Percentiles rank a stretch among this genome's conserved stretches.
These are phyloP conservation scores for Candida golubevii DNA, from an alignment of 805 yeast genomes.

Conservation along the genomic window DNA sequence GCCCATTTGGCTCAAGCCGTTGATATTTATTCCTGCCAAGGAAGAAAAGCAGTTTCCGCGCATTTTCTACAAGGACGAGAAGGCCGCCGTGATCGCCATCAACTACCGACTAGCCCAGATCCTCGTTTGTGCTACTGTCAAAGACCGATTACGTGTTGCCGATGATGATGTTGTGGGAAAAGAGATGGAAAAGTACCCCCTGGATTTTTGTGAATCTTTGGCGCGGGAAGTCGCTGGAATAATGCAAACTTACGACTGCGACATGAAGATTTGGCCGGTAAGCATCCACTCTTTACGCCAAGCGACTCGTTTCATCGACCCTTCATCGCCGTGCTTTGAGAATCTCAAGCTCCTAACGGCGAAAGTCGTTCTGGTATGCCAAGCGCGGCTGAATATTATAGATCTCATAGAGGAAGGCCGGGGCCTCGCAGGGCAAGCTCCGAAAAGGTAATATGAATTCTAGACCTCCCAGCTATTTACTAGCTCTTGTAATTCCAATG, in stretches of 20 bases:
- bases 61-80: conserved; percentile 33
- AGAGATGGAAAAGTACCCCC: conserved; percentile 23
- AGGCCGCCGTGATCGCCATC: conserved; percentile 29
- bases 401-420: background rate
- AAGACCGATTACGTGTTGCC: conserved; percentile 4
- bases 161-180: conserved; percentile 17
- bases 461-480: too few relatives aligned
- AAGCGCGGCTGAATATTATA: conserved; percentile 14
- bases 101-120: conserved; percentile 29
- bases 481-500: too few relatives aligned
- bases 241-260: conserved; percentile 33
- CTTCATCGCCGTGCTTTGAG: conserved; percentile 9
- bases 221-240: conserved; percentile 38
- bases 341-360: conserved; percentile 13
- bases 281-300: conserved; percentile 31
- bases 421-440: background rate
- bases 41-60: conserved; percentile 26
- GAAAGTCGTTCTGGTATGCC: conserved; percentile 14
- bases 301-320: conserved; percentile 14
- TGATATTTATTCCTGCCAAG: conserved; percentile 26
- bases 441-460: too few relatives aligned
- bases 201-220: conserved; percentile 22
- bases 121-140: conserved; percentile 24
- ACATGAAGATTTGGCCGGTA: conserved; percentile 31
- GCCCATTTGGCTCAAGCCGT: conserved; percentile 30